Conservation (phyloP, 306 rosid genomes). For the Prunus padus region DNA sequence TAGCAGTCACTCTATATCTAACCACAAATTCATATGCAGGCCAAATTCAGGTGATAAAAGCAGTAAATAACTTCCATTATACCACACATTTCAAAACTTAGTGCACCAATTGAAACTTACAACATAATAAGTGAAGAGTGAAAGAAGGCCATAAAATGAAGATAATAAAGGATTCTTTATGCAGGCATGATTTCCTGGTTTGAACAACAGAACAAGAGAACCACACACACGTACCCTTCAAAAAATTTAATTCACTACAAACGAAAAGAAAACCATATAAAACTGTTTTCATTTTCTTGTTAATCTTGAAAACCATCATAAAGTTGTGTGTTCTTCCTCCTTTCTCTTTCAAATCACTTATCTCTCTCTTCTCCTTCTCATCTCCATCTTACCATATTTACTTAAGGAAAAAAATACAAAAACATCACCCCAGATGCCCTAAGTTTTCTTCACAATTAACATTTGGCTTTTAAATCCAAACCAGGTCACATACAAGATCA, state of each 20-base stretch:
- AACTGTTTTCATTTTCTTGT: no score
- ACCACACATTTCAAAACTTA: not conserved
- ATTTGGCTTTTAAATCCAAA: no score
- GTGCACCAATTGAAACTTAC: not conserved
- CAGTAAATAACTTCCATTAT: not conserved
- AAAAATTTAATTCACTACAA: not conserved
- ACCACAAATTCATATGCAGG: not conserved
- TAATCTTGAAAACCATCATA: no score
- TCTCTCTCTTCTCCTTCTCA: not conserved
- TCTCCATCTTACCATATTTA: not conserved
- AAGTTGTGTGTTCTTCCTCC: no score
- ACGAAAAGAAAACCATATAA: no score
- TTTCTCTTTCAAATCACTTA: not conserved
- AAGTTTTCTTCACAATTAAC: not conserved
- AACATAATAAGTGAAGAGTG: not conserved
- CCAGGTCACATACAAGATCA: no score
- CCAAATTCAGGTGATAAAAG: not conserved
- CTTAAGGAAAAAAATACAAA: not conserved
- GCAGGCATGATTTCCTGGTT: not conserved
- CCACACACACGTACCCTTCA: not conserved
- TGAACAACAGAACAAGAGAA: not conserved
- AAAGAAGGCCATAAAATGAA: conserved; percentile 4
- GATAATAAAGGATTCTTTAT: not conserved
- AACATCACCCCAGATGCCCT: not conserved
- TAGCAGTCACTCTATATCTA: not conserved